Evolutionary conservation across 2,329 filamentous ascomycete species (phyloP).

Genomic region (Aspergillus sp.): DNA sequence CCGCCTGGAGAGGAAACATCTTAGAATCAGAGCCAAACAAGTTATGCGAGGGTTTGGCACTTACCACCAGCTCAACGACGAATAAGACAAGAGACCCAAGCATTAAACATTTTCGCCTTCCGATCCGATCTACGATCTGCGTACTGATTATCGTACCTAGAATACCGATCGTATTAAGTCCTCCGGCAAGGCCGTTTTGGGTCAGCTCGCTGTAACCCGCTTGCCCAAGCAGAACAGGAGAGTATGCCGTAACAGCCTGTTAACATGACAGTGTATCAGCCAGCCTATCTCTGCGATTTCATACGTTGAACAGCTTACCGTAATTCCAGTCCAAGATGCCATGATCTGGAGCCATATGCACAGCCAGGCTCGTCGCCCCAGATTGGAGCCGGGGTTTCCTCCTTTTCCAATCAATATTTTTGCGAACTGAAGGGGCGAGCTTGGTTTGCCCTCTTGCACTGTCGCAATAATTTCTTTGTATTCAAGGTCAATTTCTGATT

Average conservation of each 20-base stretch:
- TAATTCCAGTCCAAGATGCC: slow-evolving; percentile 50
- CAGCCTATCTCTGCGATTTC: no score
- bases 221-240: slow-evolving; percentile 31
- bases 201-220: slow-evolving; percentile 38
- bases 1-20: slow-evolving; percentile 29
- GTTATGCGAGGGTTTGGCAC: not conserved
- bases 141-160: slow-evolving; percentile 55
- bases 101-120: slow-evolving; percentile 48
- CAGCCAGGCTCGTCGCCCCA: slow-evolving; percentile 46
- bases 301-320: slow-evolving; percentile 28
- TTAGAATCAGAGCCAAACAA: no score
- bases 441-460: slow-evolving; percentile 33
- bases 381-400: slow-evolving; percentile 33
- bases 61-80: slow-evolving; percentile 45
- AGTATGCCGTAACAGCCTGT: slow-evolving; percentile 42
- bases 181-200: slow-evolving; percentile 53
- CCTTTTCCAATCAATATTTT: slow-evolving; percentile 41
- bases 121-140: slow-evolving; percentile 54
- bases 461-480: slow-evolving; percentile 40
- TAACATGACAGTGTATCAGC: no score
- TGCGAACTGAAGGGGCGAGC: slow-evolving; percentile 42
- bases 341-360: slow-evolving; percentile 51
- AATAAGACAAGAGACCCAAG: slow-evolving; percentile 43
- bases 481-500: slow-evolving; percentile 35
- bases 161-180: slow-evolving; percentile 56